Evolutionary conservation across 805 yeast genomes (phyloP), one percentile per base, ranked within the genome.

Genomic region (Schwanniomyces occidentalis): DNA sequence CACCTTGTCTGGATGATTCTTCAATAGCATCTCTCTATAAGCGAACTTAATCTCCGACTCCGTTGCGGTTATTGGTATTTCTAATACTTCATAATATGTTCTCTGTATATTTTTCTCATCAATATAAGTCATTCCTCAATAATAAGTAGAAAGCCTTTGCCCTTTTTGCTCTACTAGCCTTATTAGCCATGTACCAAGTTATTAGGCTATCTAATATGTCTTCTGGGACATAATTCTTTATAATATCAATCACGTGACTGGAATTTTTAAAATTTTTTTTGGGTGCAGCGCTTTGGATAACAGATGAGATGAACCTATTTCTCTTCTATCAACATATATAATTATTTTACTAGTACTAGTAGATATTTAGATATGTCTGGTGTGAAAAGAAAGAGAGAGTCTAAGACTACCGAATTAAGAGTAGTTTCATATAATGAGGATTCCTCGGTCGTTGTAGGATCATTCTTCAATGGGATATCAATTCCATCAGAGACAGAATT

Each of bases 1-100:
- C 7, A 34, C 34, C 42, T 89, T 90, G 54, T 91, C 98, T 1
- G 98, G 98, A 56, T 91, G 98, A 2, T 75, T 56, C 3, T 56
- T 51, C 2, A 91, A 63, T 5, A 91, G 68, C 10, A 73, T 73
- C 21, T 56, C 62, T 37, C 71, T 75, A 54, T 90, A 91, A 0
- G 95, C 90, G 6, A 54, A 52, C 43, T 77, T 80, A 17, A 90
- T 68, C 9, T 71, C 76, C 0, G 35, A 46, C 1, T 36, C 40
- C 14, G 58, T 40, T 3, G 75, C 71, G 3, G 58, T 52, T 2
- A 66, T 58, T 0, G 56, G 49, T 2, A 83, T 61, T 0, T 75
- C 82, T n/a, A 88, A 67, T 0, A 82, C 54, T 25, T 75, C 78
- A 50, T 85, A 86, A 49, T 76, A 69, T 0, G 50, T 35, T 18